Conservation (phyloP, 1,284 basidiomycete genomes). For the Thecaphora thlaspeos region DNA sequence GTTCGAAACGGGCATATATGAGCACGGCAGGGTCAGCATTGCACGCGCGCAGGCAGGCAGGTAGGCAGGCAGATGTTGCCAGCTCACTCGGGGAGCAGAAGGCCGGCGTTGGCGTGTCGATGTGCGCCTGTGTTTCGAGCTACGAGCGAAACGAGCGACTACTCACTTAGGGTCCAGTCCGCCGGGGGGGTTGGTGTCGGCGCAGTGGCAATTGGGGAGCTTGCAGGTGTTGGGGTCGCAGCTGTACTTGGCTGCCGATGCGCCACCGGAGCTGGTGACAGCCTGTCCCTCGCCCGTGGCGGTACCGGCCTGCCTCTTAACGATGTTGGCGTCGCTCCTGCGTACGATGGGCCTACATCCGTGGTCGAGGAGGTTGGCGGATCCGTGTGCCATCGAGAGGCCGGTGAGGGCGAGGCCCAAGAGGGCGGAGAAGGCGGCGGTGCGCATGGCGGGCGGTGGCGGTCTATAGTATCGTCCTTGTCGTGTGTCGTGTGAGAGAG, state of each 20-base stretch:
- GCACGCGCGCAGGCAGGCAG: no score
- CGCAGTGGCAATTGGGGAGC: constrained; percentile 48
- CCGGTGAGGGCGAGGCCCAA: constrained; percentile 18
- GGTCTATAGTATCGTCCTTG: no score
- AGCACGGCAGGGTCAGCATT: no score
- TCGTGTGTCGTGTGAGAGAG: no score
- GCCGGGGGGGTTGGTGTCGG: constrained; percentile 49
- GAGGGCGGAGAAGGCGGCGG: constrained; percentile 9
- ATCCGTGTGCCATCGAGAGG: constrained; percentile 17
- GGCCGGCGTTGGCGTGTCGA: no score
- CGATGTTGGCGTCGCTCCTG: constrained; percentile 8
- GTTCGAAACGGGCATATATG: no score
- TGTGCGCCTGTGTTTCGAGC: no score
- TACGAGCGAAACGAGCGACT: no score
- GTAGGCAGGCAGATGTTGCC: no score
- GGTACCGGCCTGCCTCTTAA: constrained; percentile 17
- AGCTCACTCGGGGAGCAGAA: no score
- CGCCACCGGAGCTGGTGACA: constrained; percentile 26
- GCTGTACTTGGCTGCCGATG: constrained; percentile 44
- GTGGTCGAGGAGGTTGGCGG: constrained; percentile 18
- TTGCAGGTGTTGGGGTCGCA: constrained; percentile 45
- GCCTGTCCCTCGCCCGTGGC: constrained; percentile 36
- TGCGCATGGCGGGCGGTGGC: not conserved
- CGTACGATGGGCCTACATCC: constrained; percentile 31
- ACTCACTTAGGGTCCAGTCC: constrained; percentile 32